Percentiles rank a stretch among this genome's conserved stretches.
These are phyloP conservation scores for Penicillium bovifimosum DNA, from an alignment of 495 filamentous ascomycete genomes.

Conservation along the genomic window DNA sequence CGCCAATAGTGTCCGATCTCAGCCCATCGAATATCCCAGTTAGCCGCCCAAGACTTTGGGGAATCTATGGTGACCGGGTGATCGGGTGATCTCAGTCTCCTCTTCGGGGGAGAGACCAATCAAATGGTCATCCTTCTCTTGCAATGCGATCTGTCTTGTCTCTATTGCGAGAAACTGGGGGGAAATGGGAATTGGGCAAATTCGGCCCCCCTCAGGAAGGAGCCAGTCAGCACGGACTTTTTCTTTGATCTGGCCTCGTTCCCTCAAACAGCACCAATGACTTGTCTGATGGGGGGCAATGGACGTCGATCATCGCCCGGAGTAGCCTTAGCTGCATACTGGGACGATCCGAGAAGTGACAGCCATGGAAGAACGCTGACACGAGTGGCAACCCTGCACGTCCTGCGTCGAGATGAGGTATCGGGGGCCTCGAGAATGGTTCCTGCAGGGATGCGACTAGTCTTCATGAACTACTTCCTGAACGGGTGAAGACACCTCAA, in stretches of 20 bases:
- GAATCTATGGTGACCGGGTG: constrained; percentile 17
- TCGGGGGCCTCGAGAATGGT: constrained; percentile 3
- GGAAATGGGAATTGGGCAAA: neutral
- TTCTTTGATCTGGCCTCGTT: neutral
- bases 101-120: neutral
- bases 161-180: neutral
- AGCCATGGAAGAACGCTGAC: constrained; percentile 2
- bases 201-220: neutral
- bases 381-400: constrained; percentile 16
- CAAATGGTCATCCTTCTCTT: neutral
- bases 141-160: neutral
- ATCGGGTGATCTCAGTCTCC: constrained; percentile 14
- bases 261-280: neutral
- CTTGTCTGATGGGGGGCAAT: neutral
- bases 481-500: neutral
- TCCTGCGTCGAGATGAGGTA: constrained; percentile 11
- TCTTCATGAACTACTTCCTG: constrained; percentile 17
- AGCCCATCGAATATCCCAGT: constrained; percentile 28
- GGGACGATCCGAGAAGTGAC: constrained; percentile 6
- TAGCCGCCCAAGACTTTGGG: constrained; percentile 36
- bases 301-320: neutral
- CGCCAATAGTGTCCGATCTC: constrained; percentile 25
- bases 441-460: constrained; percentile 22
- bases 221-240: neutral
- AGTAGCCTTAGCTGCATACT: neutral